Percentiles rank a stretch among this genome's conserved stretches.
These are phyloP conservation scores for Penicillium coprophilum DNA, from an alignment of 495 filamentous ascomycete genomes.

Conservation along the genomic window DNA sequence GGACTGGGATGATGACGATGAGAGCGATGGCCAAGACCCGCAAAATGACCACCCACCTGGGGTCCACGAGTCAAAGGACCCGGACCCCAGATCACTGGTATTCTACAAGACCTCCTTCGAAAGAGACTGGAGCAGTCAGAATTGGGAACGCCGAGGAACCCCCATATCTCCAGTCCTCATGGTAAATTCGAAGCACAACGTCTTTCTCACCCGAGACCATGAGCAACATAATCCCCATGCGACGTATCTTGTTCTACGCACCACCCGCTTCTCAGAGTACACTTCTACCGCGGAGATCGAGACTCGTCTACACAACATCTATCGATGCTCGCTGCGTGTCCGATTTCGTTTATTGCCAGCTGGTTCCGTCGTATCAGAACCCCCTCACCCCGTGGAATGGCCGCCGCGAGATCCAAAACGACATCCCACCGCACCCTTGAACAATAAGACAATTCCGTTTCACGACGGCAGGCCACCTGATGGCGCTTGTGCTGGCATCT, in stretches of 20 bases:
- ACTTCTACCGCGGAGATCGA: slow-evolving; percentile 68
- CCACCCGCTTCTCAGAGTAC: slow-evolving; percentile 52
- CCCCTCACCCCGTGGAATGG: slow-evolving; percentile 8
- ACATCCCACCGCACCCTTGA: neutral
- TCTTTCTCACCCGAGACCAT: slow-evolving; percentile 55
- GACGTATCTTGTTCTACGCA: slow-evolving; percentile 63
- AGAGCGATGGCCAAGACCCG: slow-evolving; percentile 27
- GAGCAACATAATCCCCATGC: slow-evolving; percentile 20
- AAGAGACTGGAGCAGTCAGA: slow-evolving; percentile 58
- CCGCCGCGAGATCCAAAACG: slow-evolving; percentile 7
- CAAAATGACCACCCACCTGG: slow-evolving; percentile 28
- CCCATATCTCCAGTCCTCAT: slow-evolving; percentile 48
- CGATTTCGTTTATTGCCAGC: slow-evolving; percentile 42
- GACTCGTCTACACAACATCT: slow-evolving; percentile 51
- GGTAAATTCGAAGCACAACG: slow-evolving; percentile 63
- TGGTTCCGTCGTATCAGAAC: slow-evolving; percentile 15
- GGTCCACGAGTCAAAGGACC: neutral
- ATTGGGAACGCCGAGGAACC: slow-evolving; percentile 55
- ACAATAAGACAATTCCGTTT: slow-evolving; percentile 1
- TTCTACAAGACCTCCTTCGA: slow-evolving; percentile 40
- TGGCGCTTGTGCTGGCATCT: slow-evolving; percentile 67
- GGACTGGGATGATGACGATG: slow-evolving; percentile 26
- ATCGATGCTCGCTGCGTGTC: slow-evolving; percentile 63
- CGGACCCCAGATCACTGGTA: slow-evolving; percentile 20
- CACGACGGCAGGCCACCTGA: slow-evolving; percentile 16